Evolutionary conservation across 176 grass and related monocot species (phyloP).

Genomic region (Eragrostis nindensis): DNA sequence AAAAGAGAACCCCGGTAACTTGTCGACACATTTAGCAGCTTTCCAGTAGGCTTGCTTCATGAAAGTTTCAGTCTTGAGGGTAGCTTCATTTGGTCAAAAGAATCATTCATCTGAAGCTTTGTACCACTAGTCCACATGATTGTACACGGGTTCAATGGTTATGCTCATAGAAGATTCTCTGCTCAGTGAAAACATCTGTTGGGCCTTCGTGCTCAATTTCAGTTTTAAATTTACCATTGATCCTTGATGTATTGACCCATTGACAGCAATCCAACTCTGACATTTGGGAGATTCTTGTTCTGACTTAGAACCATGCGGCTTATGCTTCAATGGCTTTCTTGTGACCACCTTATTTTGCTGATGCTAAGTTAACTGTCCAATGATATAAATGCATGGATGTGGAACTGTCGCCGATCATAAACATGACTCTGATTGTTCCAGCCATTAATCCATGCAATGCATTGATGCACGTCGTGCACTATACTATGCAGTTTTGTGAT

Average conservation of each 20-base stretch:
- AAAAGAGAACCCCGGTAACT: not conserved
- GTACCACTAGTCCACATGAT: not conserved
- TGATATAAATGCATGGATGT: not conserved
- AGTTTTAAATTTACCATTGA: not conserved
- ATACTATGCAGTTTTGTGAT: constrained; percentile 1
- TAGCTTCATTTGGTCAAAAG: constrained; percentile 27
- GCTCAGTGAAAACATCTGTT: not conserved
- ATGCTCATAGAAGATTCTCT: constrained; percentile 20
- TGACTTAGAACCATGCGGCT: not conserved
- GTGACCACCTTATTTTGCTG: not conserved
- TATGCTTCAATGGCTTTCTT: not conserved
- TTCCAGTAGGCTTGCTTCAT: constrained; percentile 35
- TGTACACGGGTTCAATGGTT: too few relatives aligned
- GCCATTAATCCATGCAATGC: not conserved
- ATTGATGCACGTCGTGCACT: not conserved
- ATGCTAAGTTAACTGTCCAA: not conserved
- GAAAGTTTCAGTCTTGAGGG: constrained; percentile 12
- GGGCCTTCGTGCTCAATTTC: constrained; percentile 1
- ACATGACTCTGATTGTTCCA: constrained; percentile 17
- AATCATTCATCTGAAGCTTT: constrained; percentile 28
- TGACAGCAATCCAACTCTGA: not conserved
- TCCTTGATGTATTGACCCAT: constrained; percentile 32
- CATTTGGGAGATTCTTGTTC: constrained; percentile 18
- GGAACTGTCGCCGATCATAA: not conserved
- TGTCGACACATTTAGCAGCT: constrained; percentile 12